Evolutionary conservation across 2,329 filamentous ascomycete species (phyloP).

Genomic region (Diplodia mutila): DNA sequence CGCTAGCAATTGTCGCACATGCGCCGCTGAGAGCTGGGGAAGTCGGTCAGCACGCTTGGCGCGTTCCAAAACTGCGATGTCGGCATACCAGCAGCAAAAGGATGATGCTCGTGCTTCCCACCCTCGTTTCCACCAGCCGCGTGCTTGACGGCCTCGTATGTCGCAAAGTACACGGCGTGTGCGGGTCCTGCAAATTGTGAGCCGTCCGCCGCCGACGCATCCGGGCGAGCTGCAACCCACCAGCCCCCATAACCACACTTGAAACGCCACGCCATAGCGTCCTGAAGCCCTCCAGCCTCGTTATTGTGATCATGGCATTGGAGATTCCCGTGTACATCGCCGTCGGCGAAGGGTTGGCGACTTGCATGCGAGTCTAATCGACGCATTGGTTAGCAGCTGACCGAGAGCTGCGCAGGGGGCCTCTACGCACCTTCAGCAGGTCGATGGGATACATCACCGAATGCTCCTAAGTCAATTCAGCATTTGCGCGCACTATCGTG

Average conservation of each 20-base stretch:
- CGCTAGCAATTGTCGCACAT: slow-evolving; percentile 92
- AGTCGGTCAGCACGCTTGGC: slow-evolving; percentile 40
- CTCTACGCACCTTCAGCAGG: slow-evolving; percentile 79
- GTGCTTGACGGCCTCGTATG: slow-evolving; percentile 97
- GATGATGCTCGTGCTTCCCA: slow-evolving; percentile 86
- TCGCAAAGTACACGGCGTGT: slow-evolving; percentile 97
- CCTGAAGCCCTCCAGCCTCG: slow-evolving; percentile 82
- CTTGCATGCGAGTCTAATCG: slow-evolving; percentile 91
- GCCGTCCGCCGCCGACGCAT: slow-evolving; percentile 8
- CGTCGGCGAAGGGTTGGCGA: slow-evolving; percentile 80
- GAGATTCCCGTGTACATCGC: slow-evolving; percentile 88
- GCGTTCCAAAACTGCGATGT: slow-evolving; percentile 24
- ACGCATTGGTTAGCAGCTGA: not conserved
- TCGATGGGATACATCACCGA: slow-evolving; percentile 99
- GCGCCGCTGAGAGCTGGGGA: slow-evolving; percentile 83
- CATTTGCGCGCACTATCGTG: slow-evolving; percentile 25
- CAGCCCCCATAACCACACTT: slow-evolving; percentile 92
- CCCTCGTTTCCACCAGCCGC: slow-evolving; percentile 88
- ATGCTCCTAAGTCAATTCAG: slow-evolving; percentile 71
- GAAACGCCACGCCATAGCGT: slow-evolving; percentile 96
- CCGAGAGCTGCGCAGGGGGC: not conserved
- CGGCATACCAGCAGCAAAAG: slow-evolving; percentile 79
- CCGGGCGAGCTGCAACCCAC: slow-evolving; percentile 51
- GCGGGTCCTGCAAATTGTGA: slow-evolving; percentile 72
- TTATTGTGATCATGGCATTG: slow-evolving; percentile 91